phyloP scores from a whole-genome alignment of 176 grass and related monocot species.

The Aegilops longissima region DNA sequence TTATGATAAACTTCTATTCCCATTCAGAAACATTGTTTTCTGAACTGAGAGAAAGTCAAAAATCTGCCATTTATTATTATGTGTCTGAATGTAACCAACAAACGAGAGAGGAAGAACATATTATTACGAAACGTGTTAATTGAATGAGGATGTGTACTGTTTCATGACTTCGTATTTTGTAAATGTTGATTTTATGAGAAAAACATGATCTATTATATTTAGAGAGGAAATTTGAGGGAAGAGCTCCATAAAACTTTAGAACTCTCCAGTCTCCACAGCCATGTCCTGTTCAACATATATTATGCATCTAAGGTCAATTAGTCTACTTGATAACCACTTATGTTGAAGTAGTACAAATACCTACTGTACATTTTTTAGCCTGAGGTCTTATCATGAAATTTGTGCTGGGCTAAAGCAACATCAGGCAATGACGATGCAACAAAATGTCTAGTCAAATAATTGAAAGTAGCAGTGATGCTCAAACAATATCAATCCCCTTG shows the following conservation, averaged over 20 bases:
- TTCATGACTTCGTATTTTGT: not conserved
- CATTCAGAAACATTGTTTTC: no score
- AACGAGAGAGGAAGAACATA: no score
- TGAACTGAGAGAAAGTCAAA: no score
- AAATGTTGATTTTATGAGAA: not conserved
- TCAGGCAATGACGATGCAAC: not conserved
- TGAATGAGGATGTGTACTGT: not conserved
- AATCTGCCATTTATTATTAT: no score
- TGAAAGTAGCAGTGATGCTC: not conserved
- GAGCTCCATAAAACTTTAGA: not conserved
- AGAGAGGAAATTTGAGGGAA: not conserved
- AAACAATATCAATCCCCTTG: not conserved
- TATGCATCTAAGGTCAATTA: not conserved
- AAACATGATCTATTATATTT: not conserved
- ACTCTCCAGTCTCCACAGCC: not conserved
- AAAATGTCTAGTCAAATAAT: not conserved
- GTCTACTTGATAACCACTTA: not conserved
- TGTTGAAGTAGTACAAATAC: not conserved
- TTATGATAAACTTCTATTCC: no score
- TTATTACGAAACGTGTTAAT: not conserved
- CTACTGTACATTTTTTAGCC: not conserved
- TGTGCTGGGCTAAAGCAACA: not conserved
- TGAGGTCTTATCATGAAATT: not conserved
- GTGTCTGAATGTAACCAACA: no score
- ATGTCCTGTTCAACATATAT: not conserved